Evolutionary conservation across 2,329 filamentous ascomycete species (phyloP).

Genomic region (Pochonia chlamydosporia): DNA sequence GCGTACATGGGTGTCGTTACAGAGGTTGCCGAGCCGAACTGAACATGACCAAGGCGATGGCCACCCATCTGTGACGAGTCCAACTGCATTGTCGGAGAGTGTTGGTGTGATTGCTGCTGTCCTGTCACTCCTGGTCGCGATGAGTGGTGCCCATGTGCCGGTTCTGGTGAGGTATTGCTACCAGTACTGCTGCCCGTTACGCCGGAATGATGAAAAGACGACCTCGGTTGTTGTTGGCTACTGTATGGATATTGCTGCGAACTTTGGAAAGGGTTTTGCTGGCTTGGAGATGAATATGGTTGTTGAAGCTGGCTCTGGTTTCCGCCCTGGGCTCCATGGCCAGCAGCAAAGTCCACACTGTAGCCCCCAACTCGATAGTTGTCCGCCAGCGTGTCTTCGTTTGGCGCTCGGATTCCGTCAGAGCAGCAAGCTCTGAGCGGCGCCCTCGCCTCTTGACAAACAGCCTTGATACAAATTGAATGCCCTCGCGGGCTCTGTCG

Average conservation of each 20-base stretch:
- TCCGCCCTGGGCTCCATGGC: slow-evolving; percentile 60
- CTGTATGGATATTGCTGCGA: slow-evolving; percentile 10
- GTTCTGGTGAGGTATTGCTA: slow-evolving; percentile 38
- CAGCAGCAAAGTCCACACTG: slow-evolving; percentile 64
- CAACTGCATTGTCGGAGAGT: slow-evolving; percentile 44
- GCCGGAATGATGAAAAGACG: slow-evolving; percentile 42
- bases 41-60: slow-evolving; percentile 45
- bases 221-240: slow-evolving; percentile 26
- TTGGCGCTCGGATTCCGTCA: slow-evolving; percentile 71
- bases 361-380: slow-evolving; percentile 69
- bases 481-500: slow-evolving; percentile 49
- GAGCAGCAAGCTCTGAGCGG: slow-evolving; percentile 71
- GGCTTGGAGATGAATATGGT: slow-evolving; percentile 48
- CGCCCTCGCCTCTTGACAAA: slow-evolving; percentile 57
- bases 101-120: slow-evolving; percentile 34
- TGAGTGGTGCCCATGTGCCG: slow-evolving; percentile 28
- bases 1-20: slow-evolving; percentile 49
- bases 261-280: slow-evolving; percentile 18
- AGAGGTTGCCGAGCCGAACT: slow-evolving; percentile 44
- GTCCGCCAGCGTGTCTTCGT: slow-evolving; percentile 67
- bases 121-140: slow-evolving; percentile 28
- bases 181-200: slow-evolving; percentile 26
- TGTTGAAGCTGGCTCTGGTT: slow-evolving; percentile 60
- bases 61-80: slow-evolving; percentile 49
- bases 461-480: slow-evolving; percentile 46